A percentile compares a stretch with the other conserved stretches of the same genome.
Evolutionary conservation across 169 alveolate genomes (phyloP).

Genomic region (Cryptosporidium meleagridis): DNA sequence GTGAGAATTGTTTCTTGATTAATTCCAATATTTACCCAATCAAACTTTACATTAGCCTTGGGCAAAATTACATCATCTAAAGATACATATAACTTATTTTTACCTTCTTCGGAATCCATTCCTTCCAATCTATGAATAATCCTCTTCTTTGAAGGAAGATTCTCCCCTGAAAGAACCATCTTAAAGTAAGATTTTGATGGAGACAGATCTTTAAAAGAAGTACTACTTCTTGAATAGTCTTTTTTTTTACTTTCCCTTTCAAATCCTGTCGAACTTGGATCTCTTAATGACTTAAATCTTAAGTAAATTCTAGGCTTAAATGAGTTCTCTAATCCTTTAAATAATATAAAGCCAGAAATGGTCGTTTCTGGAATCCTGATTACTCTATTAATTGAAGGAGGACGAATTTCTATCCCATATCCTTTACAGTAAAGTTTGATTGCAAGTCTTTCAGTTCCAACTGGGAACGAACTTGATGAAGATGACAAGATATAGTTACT

Average conservation of each 20-base stretch:
- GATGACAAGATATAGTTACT: neutral
- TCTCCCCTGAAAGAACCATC: constrained; percentile 33
- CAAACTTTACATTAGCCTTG: constrained; percentile 13
- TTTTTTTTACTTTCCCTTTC: neutral
- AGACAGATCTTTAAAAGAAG: constrained; percentile 17
- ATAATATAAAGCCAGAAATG: constrained; percentile 6
- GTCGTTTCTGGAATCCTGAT: constrained; percentile 25
- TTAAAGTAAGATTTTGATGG: constrained; percentile 50
- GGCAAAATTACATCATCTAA: constrained; percentile 29
- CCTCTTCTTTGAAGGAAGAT: constrained; percentile 38
- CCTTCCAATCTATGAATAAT: constrained; percentile 44
- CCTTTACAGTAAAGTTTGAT: constrained; percentile 66
- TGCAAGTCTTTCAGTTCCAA: constrained; percentile 63
- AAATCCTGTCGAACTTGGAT: neutral
- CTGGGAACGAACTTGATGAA: constrained; percentile 2
- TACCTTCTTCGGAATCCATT: constrained; percentile 19
- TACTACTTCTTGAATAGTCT: neutral
- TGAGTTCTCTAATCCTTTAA: constrained; percentile 60
- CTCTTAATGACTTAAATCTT: constrained; percentile 39
- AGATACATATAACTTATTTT: neutral
- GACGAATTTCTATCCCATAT: constrained; percentile 52
- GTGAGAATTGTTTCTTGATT: constrained; percentile 14
- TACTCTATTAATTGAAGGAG: constrained; percentile 59
- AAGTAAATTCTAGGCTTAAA: constrained; percentile 30
- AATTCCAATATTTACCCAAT: constrained; percentile 15